Conservation (phyloP, 2,329 filamentous ascomycete genomes). For the Coniella vitis region DNA sequence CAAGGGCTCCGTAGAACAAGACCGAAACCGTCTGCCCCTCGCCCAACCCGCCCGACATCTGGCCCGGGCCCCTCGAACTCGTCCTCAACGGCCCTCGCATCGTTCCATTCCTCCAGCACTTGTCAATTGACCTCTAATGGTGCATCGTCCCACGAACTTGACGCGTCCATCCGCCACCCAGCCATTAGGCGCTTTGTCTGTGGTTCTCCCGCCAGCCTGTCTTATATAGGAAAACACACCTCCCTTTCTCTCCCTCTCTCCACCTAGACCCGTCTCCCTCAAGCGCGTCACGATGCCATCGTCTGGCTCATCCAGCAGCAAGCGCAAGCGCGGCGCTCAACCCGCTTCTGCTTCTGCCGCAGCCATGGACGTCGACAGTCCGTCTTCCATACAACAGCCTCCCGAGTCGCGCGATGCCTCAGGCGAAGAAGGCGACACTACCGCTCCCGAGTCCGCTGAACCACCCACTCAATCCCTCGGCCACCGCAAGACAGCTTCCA, state of each 20-base stretch:
- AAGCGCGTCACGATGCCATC: conserved; percentile 58
- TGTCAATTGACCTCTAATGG: no score
- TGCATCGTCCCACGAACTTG: neutral
- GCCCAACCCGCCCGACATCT: no score
- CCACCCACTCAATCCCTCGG: conserved; percentile 28
- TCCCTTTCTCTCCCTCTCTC: neutral
- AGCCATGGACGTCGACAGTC: conserved; percentile 30
- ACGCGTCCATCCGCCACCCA: neutral
- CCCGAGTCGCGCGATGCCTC: conserved; percentile 77
- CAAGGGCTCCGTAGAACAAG: no score
- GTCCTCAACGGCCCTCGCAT: neutral
- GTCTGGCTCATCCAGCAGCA: conserved; percentile 42
- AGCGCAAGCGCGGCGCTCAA: conserved; percentile 65
- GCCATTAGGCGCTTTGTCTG: neutral
- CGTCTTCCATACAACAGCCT: conserved; percentile 56
- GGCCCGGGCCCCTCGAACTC: neutral
- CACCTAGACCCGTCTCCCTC: neutral
- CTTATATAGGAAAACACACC: no score
- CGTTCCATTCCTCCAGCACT: neutral
- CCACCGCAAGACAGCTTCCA: conserved; percentile 49
- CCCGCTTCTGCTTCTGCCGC: conserved; percentile 42
- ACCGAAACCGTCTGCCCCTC: no score
- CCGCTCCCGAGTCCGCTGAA: conserved; percentile 51
- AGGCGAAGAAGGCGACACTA: conserved; percentile 72
- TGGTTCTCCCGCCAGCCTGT: no score